Conservation (phyloP, 257 asterid species). For the Rauvolfia tetraphylla region DNA sequence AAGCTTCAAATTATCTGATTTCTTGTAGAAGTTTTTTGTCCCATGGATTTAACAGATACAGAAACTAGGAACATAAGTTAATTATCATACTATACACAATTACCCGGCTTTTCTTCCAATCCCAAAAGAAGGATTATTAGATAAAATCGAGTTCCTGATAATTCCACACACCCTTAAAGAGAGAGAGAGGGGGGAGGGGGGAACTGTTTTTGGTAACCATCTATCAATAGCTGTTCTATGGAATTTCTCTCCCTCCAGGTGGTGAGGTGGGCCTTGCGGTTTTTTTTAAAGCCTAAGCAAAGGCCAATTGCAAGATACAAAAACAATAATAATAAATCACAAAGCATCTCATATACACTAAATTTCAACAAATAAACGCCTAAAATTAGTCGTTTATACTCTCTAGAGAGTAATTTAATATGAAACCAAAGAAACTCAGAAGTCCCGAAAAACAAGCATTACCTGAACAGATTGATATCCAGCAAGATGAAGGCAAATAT, state of each 20-base stretch:
- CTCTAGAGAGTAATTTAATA: not conserved
- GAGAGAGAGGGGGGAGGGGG: no score
- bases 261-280: no score
- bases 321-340: not conserved
- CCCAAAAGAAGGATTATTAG: not conserved
- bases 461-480: constrained; percentile 55
- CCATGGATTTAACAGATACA: not conserved
- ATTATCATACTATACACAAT: no score
- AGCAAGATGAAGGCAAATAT: constrained; percentile 62
- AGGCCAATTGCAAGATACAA: not conserved
- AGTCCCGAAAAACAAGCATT: not conserved
- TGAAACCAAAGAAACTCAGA: not conserved
- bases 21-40: not conserved
- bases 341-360: not conserved
- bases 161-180: no score
- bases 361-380: not conserved
- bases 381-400: not conserved
- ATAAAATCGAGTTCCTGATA: no score
- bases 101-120: not conserved
- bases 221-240: no score
- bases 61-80: not conserved
- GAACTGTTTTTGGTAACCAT: no score
- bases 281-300: not conserved
- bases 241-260: not conserved
- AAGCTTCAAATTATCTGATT: not conserved